These are phyloP conservation scores for Penicillium vulpinum DNA, from an alignment of 2,329 filamentous ascomycete species.

Conservation along the genomic window DNA sequence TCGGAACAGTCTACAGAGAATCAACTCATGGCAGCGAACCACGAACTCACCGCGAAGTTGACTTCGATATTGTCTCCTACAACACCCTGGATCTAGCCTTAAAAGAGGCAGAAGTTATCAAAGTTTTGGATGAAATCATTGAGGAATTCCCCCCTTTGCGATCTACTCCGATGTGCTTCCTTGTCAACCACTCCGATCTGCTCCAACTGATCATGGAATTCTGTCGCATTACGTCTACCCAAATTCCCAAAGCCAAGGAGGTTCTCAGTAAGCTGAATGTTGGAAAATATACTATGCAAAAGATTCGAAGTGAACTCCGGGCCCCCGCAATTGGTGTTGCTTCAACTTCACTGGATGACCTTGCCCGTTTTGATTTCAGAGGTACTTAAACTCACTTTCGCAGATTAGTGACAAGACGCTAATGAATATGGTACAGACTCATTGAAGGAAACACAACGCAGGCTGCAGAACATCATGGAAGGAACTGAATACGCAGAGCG, in stretches of 20 bases:
- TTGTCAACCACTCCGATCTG: slow-evolving; percentile 84
- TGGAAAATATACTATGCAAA: slow-evolving; percentile 75
- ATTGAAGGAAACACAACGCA: slow-evolving; percentile 72
- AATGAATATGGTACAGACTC: slow-evolving; percentile 57
- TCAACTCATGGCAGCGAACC: slow-evolving; percentile 77
- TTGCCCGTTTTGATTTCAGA: slow-evolving; percentile 88
- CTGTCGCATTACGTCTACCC: slow-evolving; percentile 71
- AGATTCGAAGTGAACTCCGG: slow-evolving; percentile 77
- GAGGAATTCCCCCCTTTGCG: slow-evolving; percentile 74
- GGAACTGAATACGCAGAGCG: slow-evolving; percentile 55
- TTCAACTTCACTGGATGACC: slow-evolving; percentile 84
- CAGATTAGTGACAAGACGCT: slow-evolving; percentile 52
- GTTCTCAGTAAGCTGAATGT: slow-evolving; percentile 85
- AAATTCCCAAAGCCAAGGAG: slow-evolving; percentile 74
- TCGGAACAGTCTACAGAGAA: slow-evolving; percentile 84
- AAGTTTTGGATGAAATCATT: slow-evolving; percentile 89
- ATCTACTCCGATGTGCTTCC: slow-evolving; percentile 76
- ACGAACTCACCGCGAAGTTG: slow-evolving; percentile 79
- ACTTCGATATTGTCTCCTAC: slow-evolving; percentile 92
- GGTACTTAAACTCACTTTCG: slow-evolving; percentile 52
- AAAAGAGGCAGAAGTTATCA: slow-evolving; percentile 91
- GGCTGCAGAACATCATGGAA: slow-evolving; percentile 56
- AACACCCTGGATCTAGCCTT: slow-evolving; percentile 78
- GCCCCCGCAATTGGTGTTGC: slow-evolving; percentile 79
- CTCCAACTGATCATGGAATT: slow-evolving; percentile 86